Percentiles rank a stretch among this genome's conserved stretches.
phyloP scores from a whole-genome alignment of 108 stramenopile genomes.

The Skeletonema costatum region DNA sequence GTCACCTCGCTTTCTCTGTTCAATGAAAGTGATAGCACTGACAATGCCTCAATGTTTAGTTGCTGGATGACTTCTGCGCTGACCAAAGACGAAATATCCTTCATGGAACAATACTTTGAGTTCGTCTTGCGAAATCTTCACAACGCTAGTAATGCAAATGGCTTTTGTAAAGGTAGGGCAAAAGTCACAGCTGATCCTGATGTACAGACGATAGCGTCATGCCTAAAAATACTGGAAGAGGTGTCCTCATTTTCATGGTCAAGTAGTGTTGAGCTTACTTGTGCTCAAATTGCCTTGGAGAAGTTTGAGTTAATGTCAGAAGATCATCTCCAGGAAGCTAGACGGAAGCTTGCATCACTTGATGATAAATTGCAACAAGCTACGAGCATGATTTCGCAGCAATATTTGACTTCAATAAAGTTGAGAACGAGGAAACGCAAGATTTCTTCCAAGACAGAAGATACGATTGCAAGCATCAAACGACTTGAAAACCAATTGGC shows the following conservation, averaged over 20 bases:
- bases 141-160: background rate
- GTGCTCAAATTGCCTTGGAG: background rate
- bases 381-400: background rate
- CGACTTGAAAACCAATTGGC: constrained; percentile 33
- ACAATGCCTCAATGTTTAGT: constrained; percentile 3
- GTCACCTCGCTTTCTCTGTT: constrained; percentile 16
- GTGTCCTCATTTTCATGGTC: constrained; percentile 1
- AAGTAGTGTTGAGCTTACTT: background rate
- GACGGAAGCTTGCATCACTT: background rate
- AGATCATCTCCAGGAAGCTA: background rate
- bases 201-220: constrained; percentile 3
- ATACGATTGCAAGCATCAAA: constrained; percentile 16
- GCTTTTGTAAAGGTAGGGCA: background rate
- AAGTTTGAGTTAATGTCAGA: background rate
- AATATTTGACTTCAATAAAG: background rate
- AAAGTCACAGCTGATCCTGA: background rate
- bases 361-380: background rate
- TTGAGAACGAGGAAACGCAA: background rate
- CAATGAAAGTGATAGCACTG: constrained; percentile 1
- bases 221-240: background rate
- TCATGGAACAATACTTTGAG: constrained; percentile 3
- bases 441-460: background rate
- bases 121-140: background rate
- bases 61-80: constrained; percentile 26
- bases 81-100: background rate